Percentiles rank a stretch among this genome's conserved stretches.
Conservation (phyloP, 1,284 basidiomycete species). For the Puccinia triticina region DNA sequence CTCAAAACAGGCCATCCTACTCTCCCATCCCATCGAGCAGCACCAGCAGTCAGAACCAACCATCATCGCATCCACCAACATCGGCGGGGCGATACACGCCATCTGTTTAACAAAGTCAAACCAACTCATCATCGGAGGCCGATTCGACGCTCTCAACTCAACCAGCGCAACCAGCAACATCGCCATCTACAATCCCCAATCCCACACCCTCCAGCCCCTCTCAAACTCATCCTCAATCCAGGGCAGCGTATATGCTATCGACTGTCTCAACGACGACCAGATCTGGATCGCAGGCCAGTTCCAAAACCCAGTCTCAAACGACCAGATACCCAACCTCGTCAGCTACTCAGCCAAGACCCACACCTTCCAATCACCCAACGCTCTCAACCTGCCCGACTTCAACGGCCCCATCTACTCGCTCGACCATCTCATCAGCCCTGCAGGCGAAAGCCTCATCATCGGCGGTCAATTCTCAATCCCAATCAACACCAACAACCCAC, state of each 20-base stretch:
- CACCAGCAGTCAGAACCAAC: slow-evolving; percentile 64
- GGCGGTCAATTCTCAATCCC: slow-evolving; percentile 80
- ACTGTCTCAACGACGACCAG: slow-evolving; percentile 70
- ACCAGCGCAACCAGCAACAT: slow-evolving; percentile 55
- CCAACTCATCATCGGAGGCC: slow-evolving; percentile 59
- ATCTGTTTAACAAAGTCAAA: slow-evolving; percentile 56
- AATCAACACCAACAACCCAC: slow-evolving; percentile 61
- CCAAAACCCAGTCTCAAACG: slow-evolving; percentile 64
- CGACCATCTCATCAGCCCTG: slow-evolving; percentile 67
- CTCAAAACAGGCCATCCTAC: slow-evolving; percentile 70
- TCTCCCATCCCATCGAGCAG: slow-evolving; percentile 68
- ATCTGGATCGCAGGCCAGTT: slow-evolving; percentile 88
- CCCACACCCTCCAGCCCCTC: slow-evolving; percentile 49
- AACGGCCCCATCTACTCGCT: slow-evolving; percentile 79
- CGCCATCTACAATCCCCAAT: slow-evolving; percentile 55
- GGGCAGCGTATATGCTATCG: slow-evolving; percentile 74
- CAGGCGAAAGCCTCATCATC: slow-evolving; percentile 77
- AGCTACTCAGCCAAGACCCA: slow-evolving; percentile 68
- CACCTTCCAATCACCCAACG: slow-evolving; percentile 54
- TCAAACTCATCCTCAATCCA: slow-evolving; percentile 60
- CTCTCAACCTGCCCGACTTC: slow-evolving; percentile 78
- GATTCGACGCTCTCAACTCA: slow-evolving; percentile 58
- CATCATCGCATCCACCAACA: slow-evolving; percentile 56
- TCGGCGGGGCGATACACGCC: slow-evolving; percentile 58
- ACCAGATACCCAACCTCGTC: slow-evolving; percentile 68